Percentiles rank a stretch among this genome's conserved stretches.
phyloP scores from a whole-genome alignment of 768 basidiomycete genomes.

The Amanita muscaria region DNA sequence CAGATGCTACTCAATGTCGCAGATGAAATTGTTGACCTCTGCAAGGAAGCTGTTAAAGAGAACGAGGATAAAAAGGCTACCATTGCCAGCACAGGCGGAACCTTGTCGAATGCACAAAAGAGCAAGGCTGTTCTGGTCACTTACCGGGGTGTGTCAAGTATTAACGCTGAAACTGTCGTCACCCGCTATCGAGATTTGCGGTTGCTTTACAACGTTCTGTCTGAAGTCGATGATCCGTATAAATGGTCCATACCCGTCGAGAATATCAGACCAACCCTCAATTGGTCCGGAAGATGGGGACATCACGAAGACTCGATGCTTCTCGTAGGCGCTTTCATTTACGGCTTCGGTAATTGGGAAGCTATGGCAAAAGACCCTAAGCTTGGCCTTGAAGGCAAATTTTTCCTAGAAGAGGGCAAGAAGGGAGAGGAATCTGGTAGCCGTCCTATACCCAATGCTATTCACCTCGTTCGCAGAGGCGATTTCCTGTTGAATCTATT shows the following conservation, averaged over 20 bases:
- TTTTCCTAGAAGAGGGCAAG: conserved; percentile 97
- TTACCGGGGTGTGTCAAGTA: conserved; percentile 81
- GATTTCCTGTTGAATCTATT: conserved; percentile 85
- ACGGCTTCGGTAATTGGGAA: conserved; percentile 98
- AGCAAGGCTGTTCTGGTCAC: conserved; percentile 95
- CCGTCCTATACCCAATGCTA: conserved; percentile 91
- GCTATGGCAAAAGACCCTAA: conserved; percentile 82
- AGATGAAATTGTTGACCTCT: conserved; percentile 88
- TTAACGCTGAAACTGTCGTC: conserved; percentile 96
- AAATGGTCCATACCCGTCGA: conserved; percentile 87
- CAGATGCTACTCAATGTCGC: conserved; percentile 84
- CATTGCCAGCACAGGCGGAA: conserved; percentile 75
- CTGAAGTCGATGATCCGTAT: conserved; percentile 62
- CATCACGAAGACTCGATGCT: conserved; percentile 90
- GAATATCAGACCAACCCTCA: conserved; percentile 86
- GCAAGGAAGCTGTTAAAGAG: conserved; percentile 74
- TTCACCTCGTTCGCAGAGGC: conserved; percentile 94
- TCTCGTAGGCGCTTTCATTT: conserved; percentile 83
- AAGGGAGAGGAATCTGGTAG: conserved; percentile 81
- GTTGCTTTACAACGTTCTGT: conserved; percentile 77
- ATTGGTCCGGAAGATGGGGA: conserved; percentile 96
- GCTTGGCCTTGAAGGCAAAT: conserved; percentile 82
- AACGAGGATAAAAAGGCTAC: conserved; percentile 75
- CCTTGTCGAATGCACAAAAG: conserved; percentile 86
- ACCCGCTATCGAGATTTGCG: conserved; percentile 84